phyloP scores from a whole-genome alignment of 768 basidiomycete species.

The Lactarius sp. region DNA sequence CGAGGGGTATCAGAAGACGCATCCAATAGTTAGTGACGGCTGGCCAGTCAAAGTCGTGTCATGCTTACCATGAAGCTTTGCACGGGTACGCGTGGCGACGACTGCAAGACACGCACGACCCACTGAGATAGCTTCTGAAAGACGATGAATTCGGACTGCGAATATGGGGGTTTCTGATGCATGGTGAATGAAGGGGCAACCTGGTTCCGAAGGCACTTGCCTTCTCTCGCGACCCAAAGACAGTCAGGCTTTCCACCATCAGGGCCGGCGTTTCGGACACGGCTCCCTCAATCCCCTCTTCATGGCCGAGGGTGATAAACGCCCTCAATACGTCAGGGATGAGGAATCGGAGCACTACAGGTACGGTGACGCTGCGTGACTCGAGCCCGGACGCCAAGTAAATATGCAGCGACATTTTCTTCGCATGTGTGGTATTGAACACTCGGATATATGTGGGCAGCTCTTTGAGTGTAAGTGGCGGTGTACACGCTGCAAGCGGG shows the following conservation, averaged over 20 bases:
- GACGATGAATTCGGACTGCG: conserved; percentile 60
- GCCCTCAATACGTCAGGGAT: conserved; percentile 63
- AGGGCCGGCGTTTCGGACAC: conserved; percentile 30
- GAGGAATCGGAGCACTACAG: conserved; percentile 50
- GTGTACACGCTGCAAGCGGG: conserved; percentile 33
- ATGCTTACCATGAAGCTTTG: conserved; percentile 47
- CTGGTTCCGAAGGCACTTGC: conserved; percentile 33
- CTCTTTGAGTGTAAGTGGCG: conserved; percentile 41
- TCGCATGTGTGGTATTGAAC: conserved; percentile 45
- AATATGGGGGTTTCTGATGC: conserved; percentile 58
- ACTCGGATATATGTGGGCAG: conserved; percentile 52
- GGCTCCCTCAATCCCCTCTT: conserved; percentile 28
- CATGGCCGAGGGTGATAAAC: conserved; percentile 46
- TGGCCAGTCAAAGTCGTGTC: not conserved
- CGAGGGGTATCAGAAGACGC: conserved; percentile 9
- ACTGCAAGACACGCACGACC: conserved; percentile 53
- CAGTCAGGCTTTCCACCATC: conserved; percentile 58
- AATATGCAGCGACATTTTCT: conserved; percentile 43
- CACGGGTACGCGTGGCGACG: conserved; percentile 48
- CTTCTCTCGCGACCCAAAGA: conserved; percentile 69
- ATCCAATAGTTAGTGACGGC: not conserved
- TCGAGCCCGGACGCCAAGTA: conserved; percentile 40
- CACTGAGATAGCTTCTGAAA: conserved; percentile 66
- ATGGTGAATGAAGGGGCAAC: not conserved
- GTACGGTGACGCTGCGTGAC: conserved; percentile 27